A percentile compares a stretch with the other conserved stretches of the same genome.
These are phyloP conservation scores for Xylaria castorea DNA, from an alignment of 495 filamentous ascomycete species.

Conservation along the genomic window DNA sequence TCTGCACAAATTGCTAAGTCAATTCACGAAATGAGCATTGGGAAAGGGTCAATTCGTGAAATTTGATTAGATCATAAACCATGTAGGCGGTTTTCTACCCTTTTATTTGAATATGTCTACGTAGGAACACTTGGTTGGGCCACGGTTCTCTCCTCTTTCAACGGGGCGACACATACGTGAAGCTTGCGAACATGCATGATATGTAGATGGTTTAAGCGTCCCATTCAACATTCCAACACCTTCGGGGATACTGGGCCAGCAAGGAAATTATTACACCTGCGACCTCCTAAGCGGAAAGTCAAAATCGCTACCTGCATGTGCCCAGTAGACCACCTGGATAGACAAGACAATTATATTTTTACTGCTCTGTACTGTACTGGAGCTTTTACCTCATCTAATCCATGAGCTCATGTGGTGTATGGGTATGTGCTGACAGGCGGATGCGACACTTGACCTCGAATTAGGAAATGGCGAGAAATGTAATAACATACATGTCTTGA, in stretches of 20 bases:
- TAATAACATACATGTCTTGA: conserved; percentile 13
- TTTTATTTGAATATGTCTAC: not conserved
- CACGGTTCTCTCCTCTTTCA: conserved; percentile 7
- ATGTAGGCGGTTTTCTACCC: not conserved
- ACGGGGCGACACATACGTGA: conserved; percentile 14
- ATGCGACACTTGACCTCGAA: conserved; percentile 18
- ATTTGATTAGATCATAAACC: conserved; percentile 8
- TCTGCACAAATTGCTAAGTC: conserved; percentile 19
- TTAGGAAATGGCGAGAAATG: conserved; percentile 10
- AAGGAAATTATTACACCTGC: conserved; percentile 1
- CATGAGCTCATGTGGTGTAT: not conserved
- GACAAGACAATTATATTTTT: not conserved
- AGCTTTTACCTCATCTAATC: not conserved
- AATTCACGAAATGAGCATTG: conserved; percentile 16
- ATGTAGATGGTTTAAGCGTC: conserved; percentile 18
- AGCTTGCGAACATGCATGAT: conserved; percentile 22
- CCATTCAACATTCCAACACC: conserved; percentile 20
- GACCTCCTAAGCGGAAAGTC: conserved; percentile 6
- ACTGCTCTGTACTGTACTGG: not conserved
- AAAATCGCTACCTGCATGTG: conserved; percentile 7
- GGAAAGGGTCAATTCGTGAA: conserved; percentile 21
- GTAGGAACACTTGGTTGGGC: not conserved
- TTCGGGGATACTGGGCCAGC: not conserved
- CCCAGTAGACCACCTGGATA: too few species aligned
- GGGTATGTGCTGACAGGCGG: conserved; percentile 7